phyloP scores from a whole-genome alignment of 805 yeast species.

The Saturnispora ahearnii region DNA sequence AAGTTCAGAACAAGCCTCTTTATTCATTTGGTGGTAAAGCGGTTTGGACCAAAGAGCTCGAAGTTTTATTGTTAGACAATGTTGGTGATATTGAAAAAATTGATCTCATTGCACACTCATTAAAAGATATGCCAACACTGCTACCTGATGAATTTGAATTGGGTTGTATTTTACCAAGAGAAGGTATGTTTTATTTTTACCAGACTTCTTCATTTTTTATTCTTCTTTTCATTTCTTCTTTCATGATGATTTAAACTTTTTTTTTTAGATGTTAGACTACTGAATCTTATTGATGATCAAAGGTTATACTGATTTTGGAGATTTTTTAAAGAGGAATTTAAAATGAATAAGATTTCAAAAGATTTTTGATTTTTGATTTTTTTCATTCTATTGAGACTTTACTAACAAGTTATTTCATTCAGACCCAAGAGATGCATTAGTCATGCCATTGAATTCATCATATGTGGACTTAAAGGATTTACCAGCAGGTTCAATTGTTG shows the following conservation, averaged over 20 bases:
- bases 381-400: background rate
- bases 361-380: background rate
- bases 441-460: slow-evolving; percentile 58
- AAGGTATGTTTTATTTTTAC: slow-evolving; percentile 29
- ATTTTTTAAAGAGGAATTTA: background rate
- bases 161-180: slow-evolving; percentile 79
- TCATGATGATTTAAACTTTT: slow-evolving; percentile 24
- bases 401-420: slow-evolving; percentile 10
- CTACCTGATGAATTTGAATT: slow-evolving; percentile 84
- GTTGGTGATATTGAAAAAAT: slow-evolving; percentile 58
- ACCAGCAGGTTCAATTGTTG: slow-evolving; percentile 81
- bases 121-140: slow-evolving; percentile 85
- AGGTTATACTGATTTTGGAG: slow-evolving; percentile 15
- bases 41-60: slow-evolving; percentile 93
- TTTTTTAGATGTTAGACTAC: slow-evolving; percentile 33
- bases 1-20: slow-evolving; percentile 72
- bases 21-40: slow-evolving; percentile 96
- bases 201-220: background rate
- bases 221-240: background rate
- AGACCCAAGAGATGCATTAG: slow-evolving; percentile 89
- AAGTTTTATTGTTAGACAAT: slow-evolving; percentile 58
- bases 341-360: background rate
- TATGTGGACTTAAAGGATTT: slow-evolving; percentile 61
- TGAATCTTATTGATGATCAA: slow-evolving; percentile 26
- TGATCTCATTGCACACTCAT: slow-evolving; percentile 86